Percentiles rank a stretch among this genome's conserved stretches.
Evolutionary conservation across 2,329 filamentous ascomycete genomes (phyloP).

Genomic region (Leptosphaerulina australis): DNA sequence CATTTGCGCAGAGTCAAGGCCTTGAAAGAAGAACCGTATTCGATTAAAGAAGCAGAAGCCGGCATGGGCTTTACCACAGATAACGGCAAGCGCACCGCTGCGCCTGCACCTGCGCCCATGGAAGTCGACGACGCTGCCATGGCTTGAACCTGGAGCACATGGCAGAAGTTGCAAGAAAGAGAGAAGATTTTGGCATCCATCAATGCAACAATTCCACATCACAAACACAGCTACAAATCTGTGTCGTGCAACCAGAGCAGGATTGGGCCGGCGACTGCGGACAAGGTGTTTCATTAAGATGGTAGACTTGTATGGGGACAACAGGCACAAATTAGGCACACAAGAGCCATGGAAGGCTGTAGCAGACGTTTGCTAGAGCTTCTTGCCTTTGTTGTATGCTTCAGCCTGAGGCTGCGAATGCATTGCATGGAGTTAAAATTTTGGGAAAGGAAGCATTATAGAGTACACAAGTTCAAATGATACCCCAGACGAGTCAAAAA

Average conservation of each 20-base stretch:
- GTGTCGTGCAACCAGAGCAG: background rate
- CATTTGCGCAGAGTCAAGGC: conserved; percentile 69
- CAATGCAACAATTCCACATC: too few relatives aligned
- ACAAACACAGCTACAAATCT: background rate
- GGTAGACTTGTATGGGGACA: background rate
- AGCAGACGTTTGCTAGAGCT: background rate
- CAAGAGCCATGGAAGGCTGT: background rate
- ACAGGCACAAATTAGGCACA: background rate
- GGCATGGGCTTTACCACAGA: conserved; percentile 74
- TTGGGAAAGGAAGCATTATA: conserved; percentile 28
- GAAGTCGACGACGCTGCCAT: conserved; percentile 40
- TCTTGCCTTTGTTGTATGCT: conserved; percentile 7
- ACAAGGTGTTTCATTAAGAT: background rate
- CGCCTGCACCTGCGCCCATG: conserved; percentile 34
- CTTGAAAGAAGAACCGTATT: conserved; percentile 82
- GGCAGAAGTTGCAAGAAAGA: background rate
- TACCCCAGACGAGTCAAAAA: conserved; percentile 34
- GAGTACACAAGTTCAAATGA: conserved; percentile 38
- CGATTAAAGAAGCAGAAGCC: conserved; percentile 83
- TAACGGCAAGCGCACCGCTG: conserved; percentile 60
- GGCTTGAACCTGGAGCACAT: conserved; percentile 8
- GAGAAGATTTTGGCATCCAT: background rate
- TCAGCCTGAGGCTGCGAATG: conserved; percentile 23
- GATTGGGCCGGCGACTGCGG: background rate
- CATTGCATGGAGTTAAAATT: conserved; percentile 44